Base-by-base conservation (phyloP, 202 grass and related monocot genomes). In the Thinopyrum obtusiflorum region DNA sequence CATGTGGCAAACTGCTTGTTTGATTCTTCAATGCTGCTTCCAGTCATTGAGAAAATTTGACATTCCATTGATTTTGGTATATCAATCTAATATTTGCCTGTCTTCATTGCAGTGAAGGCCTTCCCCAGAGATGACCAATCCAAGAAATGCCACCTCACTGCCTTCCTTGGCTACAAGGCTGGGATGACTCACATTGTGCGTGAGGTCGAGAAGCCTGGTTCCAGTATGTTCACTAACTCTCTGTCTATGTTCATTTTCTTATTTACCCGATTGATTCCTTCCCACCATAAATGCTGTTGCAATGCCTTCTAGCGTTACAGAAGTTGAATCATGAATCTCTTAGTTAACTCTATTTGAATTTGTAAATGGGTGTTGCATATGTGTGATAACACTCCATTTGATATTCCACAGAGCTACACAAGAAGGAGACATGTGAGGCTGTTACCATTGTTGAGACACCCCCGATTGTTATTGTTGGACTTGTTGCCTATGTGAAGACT, bases 161-260 rank as follows among this genome's bases (percentile, higher is more conserved):
- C 95, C 51, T 97, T 97, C 85, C 85, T 97, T 84, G 95, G 95
- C n/a, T 97, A 97, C 95, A 97, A 97, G 86, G 87, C 95, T 80
- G 95, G 95, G 6, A 97, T 97, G 95, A 97, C 92, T 0, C 95
- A 97, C 85, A 94, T 97, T 86, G 95, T 97, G 13, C 91, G 95
- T 93, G 95, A 94, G 87, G 95, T 97, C 0, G 95, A 97, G 37
- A 97, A 97, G 73, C 95, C 95, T 83, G 95, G 95, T 63, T 97
- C 95, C 71, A 97, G 95, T 97, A 93, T 17, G 89, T 69, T 5
- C 23, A 44, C 36, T 4, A 15, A 31, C 36, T 51, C 0, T n/a
- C 57, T 62, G 17, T 63, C 20, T 53, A 51, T 51, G 47, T 26
- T 2, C 51, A 46, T 14, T 1, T 15, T 60, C 13, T 33, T 77